phyloP scores from a whole-genome alignment of 805 yeast genomes.

The Gaillardinia entomophila region DNA sequence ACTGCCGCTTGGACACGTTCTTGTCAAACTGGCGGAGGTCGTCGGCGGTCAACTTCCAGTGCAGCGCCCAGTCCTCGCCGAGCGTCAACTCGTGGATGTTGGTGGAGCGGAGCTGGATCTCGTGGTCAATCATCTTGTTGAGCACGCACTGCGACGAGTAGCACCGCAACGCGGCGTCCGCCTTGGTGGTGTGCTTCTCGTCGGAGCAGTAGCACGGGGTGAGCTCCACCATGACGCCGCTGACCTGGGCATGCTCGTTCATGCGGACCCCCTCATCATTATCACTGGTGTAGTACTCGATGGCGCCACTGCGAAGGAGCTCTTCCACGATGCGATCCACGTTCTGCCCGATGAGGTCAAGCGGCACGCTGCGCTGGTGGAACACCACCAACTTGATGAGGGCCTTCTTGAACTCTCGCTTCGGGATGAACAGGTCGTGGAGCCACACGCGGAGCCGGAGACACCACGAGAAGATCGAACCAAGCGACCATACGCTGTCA shows the following conservation, averaged over 20 bases:
- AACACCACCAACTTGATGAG: slow-evolving; percentile 46
- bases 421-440: slow-evolving; percentile 44
- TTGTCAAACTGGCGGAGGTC: slow-evolving; percentile 48
- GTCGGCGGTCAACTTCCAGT: slow-evolving; percentile 56
- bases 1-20: slow-evolving; percentile 57
- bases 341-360: slow-evolving; percentile 45
- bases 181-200: background rate
- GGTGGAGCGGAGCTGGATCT: slow-evolving; percentile 10
- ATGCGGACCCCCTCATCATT: slow-evolving; percentile 5
- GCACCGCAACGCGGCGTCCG: slow-evolving; percentile 8
- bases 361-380: slow-evolving; percentile 43
- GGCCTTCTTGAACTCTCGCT: slow-evolving; percentile 47
- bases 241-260: slow-evolving; percentile 13
- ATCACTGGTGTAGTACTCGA: slow-evolving; percentile 19
- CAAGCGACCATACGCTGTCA: slow-evolving; percentile 39
- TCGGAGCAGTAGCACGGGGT: slow-evolving; percentile 40
- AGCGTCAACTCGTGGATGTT: slow-evolving; percentile 18
- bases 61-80: slow-evolving; percentile 57
- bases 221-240: slow-evolving; percentile 41
- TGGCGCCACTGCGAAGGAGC: slow-evolving; percentile 36
- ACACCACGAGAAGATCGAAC: slow-evolving; percentile 51
- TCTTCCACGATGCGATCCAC: slow-evolving; percentile 44
- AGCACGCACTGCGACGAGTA: slow-evolving; percentile 29
- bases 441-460: slow-evolving; percentile 47
- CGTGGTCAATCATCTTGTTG: slow-evolving; percentile 15